phyloP scores from a whole-genome alignment of 2,329 filamentous ascomycete genomes.

The Phyllosticta capitalensis region DNA sequence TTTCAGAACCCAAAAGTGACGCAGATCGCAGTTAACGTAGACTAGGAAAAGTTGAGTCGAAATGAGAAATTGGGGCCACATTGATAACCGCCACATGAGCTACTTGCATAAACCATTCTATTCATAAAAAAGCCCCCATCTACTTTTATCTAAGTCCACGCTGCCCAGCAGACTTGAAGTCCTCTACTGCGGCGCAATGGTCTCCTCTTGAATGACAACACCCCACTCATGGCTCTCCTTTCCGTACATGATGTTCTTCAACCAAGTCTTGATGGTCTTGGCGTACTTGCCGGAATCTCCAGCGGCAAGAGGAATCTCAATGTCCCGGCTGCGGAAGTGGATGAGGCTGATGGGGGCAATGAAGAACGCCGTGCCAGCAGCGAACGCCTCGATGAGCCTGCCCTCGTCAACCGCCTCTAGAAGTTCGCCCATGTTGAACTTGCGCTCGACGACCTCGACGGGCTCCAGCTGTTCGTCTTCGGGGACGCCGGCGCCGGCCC shows the following conservation, averaged over 20 bases:
- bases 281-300: slow-evolving; percentile 36
- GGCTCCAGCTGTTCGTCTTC: slow-evolving; percentile 25
- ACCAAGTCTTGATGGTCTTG: slow-evolving; percentile 34
- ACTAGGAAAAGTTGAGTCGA: too few relatives aligned
- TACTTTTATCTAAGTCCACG: neutral
- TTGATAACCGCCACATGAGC: too few relatives aligned
- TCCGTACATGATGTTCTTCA: slow-evolving; percentile 42
- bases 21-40: too few relatives aligned
- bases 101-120: neutral
- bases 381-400: slow-evolving; percentile 74
- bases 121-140: neutral
- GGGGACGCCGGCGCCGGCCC: slow-evolving; percentile 13
- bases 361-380: slow-evolving; percentile 67
- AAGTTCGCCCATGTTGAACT: slow-evolving; percentile 74
- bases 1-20: too few relatives aligned
- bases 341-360: slow-evolving; percentile 38
- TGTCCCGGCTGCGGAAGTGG: slow-evolving; percentile 35
- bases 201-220: slow-evolving; percentile 32
- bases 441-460: slow-evolving; percentile 67
- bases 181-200: neutral
- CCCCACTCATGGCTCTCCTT: slow-evolving; percentile 39
- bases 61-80: too few relatives aligned
- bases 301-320: slow-evolving; percentile 32
- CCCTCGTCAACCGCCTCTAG: slow-evolving; percentile 63
- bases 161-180: neutral